Percentiles rank a stretch among this genome's conserved stretches.
Conservation (phyloP, 768 basidiomycete genomes). For the Rhizopogon vesiculosus region DNA sequence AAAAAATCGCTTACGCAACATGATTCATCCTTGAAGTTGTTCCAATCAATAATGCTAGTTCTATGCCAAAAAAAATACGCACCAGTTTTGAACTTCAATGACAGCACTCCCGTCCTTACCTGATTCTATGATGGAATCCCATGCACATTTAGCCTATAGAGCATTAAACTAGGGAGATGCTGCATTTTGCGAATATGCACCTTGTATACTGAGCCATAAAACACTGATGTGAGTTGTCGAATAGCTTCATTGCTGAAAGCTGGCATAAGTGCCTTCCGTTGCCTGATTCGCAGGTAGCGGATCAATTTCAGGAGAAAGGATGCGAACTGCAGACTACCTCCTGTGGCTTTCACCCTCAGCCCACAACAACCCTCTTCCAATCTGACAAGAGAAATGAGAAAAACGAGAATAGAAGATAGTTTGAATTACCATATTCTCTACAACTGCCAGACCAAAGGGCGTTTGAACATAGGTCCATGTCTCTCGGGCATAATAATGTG, state of each 20-base stretch:
- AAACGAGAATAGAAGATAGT: not conserved
- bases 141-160: no score
- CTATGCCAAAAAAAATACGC: no score
- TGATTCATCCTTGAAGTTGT: no score
- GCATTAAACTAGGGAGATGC: no score
- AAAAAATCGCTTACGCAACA: no score
- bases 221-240: constrained; percentile 39
- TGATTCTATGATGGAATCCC: no score
- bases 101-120: no score
- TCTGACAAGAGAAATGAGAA: not conserved
- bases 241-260: constrained; percentile 51
- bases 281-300: constrained; percentile 22
- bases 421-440: constrained; percentile 18
- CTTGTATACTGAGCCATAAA: constrained; percentile 50
- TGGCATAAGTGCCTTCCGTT: constrained; percentile 45
- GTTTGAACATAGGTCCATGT: constrained; percentile 35
- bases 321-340: constrained; percentile 22
- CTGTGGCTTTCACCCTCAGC: constrained; percentile 39
- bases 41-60: no score
- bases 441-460: constrained; percentile 23
- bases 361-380: constrained; percentile 22
- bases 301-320: not conserved
- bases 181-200: constrained; percentile 15
- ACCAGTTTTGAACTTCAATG: no score
- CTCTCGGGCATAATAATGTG: constrained; percentile 37